Base-by-base conservation (phyloP, 2,329 filamentous ascomycete species). In the Nakataea oryzae region DNA sequence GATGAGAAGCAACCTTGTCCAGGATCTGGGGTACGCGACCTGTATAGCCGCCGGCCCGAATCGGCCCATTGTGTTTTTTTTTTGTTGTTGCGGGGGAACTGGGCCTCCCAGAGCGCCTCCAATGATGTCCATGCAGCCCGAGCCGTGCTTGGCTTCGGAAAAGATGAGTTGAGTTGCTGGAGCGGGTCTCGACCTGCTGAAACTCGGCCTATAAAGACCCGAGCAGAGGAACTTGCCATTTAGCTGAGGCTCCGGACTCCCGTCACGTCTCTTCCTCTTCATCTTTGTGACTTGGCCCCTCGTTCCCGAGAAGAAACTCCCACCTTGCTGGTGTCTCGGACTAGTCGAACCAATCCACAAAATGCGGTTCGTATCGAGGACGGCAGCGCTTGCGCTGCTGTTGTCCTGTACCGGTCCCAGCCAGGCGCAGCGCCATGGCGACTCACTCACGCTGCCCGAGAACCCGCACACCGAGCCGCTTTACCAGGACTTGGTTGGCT, bases 381-480 rank as follows among this genome's bases (percentile, higher is more conserved):
- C 41, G 21, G 41, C 41, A 24, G 41, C 54, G 14, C 54, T 56
- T 13, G 54, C 26, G 28, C 28, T 29, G 54, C 26, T 56, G 54
- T 34, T 60, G 21, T 32, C 58, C 27, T 50, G 32, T 3, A 28
- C 54, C 41, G 54, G 30, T 29, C 30, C 56, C 8, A 24, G 29
- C 13, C 29, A 30, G 12, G 60, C 60, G n/a, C 60, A 57, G 13
- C 54, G 60, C 4, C 60, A 61, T 62, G 26, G 63, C 58, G 27
- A 34, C 27, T 26, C 59, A 28, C 55, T 64, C 58, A 29, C 50
- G 27, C 11, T 63, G 57, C 59, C 59, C 4, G 55, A 29, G 28
- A 57, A 57, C 54, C 60, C 32, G 13, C 30, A 54, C 54, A 61
- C 60, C 21, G 54, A 54, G 13, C 54, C 54, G 24, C 60, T 61